A percentile compares a stretch with the other conserved stretches of the same genome.
These are phyloP conservation scores for Fusarium pininemorale DNA, from an alignment of 2,329 filamentous ascomycete genomes.

Conservation along the genomic window DNA sequence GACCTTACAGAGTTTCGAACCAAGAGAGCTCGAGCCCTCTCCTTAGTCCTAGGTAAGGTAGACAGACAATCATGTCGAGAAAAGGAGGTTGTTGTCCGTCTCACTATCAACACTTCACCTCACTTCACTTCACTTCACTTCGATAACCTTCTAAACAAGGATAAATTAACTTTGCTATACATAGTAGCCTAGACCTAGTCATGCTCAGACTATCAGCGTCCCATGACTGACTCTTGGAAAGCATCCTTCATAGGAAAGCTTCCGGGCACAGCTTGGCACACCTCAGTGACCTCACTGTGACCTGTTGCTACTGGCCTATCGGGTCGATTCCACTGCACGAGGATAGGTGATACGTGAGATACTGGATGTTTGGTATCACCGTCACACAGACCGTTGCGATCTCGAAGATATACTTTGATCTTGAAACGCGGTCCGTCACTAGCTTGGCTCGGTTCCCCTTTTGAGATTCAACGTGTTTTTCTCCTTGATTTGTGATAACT, in stretches of 20 bases:
- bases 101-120: not conserved
- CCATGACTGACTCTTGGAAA: not conserved
- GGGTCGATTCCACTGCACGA: slow-evolving; percentile 7
- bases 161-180: not conserved
- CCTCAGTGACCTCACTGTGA: not conserved
- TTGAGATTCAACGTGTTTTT: not conserved
- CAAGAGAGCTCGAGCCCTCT: not conserved
- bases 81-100: not conserved
- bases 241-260: not conserved
- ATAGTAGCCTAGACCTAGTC: not conserved
- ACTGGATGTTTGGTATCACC: not conserved
- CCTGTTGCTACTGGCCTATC: not conserved
- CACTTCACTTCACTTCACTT: not conserved
- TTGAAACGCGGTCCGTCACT: slow-evolving; percentile 4
- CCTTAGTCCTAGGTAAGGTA: not conserved
- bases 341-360: not conserved
- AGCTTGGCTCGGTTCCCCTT: not conserved
- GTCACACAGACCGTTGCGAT: not conserved
- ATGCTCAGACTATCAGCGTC: not conserved
- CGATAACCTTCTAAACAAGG: not conserved
- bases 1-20: slow-evolving; percentile 4
- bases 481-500: not conserved
- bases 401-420: slow-evolving; percentile 5
- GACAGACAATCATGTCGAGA: not conserved
- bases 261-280: not conserved